Percentiles rank a stretch among this genome's conserved stretches.
Conservation (phyloP, 192 early-diverging fungal genomes). For the Gigaspora rosea region DNA sequence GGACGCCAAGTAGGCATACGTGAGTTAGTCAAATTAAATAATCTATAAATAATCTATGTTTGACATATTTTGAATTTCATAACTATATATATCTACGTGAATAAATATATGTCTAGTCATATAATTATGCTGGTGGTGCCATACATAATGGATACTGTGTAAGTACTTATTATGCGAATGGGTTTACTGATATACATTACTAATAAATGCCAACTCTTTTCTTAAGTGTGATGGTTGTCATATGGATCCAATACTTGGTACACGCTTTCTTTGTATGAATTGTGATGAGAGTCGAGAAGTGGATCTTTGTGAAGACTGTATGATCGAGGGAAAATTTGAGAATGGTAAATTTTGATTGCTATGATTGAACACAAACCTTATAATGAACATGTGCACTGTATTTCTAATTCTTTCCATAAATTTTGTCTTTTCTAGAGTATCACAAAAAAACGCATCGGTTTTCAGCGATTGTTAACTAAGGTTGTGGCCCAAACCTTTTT, state of each 20-base stretch:
- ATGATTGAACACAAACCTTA: background rate
- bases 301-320: slow-evolving; percentile 69
- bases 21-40: no score
- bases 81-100: no score
- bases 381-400: background rate
- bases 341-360: background rate
- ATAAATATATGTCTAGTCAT: background rate
- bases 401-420: background rate
- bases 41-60: no score
- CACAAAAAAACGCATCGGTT: background rate
- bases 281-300: slow-evolving; percentile 64
- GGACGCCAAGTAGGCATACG: no score
- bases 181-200: background rate
- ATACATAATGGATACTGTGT: slow-evolving; percentile 47
- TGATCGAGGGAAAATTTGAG: background rate
- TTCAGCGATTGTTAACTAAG: background rate
- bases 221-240: slow-evolving; percentile 69
- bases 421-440: background rate
- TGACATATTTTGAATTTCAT: no score
- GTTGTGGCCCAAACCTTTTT: no score
- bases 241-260: slow-evolving; percentile 72
- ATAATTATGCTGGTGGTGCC: background rate
- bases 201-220: background rate
- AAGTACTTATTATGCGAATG: background rate
- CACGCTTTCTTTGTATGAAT: slow-evolving; percentile 65